Conservation (phyloP, 306 rosid genomes). For the Lablab purpureus region DNA sequence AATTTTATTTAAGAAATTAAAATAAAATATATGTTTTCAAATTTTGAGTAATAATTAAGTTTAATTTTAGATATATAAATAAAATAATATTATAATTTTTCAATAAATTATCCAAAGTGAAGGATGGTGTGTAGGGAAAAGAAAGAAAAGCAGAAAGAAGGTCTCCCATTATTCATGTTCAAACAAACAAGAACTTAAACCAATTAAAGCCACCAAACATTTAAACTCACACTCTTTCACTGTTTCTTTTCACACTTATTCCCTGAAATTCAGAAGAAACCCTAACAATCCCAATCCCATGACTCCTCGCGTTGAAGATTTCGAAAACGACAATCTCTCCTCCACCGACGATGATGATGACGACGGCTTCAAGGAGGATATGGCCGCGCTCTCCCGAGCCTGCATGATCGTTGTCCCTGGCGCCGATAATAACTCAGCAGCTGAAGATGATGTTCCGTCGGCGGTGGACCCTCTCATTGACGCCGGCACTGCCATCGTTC, state of each 20-base stretch:
- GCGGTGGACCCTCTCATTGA: slow-evolving; percentile 36
- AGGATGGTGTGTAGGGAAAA: not conserved
- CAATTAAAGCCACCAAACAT: not conserved
- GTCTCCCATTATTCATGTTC: not conserved
- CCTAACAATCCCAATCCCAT: slow-evolving; percentile 42
- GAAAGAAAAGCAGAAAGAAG: not conserved
- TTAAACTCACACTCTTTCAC: not conserved
- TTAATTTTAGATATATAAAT: no score
- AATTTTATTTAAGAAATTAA: no score
- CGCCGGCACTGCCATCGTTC: slow-evolving; percentile 10
- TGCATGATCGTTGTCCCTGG: slow-evolving; percentile 54
- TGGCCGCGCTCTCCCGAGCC: slow-evolving; percentile 74
- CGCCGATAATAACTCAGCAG: slow-evolving; percentile 4
- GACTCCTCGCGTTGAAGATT: slow-evolving; percentile 52
- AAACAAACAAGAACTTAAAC: not conserved
- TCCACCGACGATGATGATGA: slow-evolving; percentile 58
- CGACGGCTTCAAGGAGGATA: slow-evolving; percentile 64
- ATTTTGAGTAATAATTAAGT: no score
- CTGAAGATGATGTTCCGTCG: not conserved
- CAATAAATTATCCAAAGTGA: no score
- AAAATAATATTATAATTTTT: no score
- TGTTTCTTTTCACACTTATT: not conserved
- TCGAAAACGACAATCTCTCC: slow-evolving; percentile 39
- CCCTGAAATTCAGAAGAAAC: not conserved
- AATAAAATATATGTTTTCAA: no score